A percentile compares a stretch with the other conserved stretches of the same genome.
phyloP scores from a whole-genome alignment of 2,329 filamentous ascomycete species.

The Grosmannia serpens region DNA sequence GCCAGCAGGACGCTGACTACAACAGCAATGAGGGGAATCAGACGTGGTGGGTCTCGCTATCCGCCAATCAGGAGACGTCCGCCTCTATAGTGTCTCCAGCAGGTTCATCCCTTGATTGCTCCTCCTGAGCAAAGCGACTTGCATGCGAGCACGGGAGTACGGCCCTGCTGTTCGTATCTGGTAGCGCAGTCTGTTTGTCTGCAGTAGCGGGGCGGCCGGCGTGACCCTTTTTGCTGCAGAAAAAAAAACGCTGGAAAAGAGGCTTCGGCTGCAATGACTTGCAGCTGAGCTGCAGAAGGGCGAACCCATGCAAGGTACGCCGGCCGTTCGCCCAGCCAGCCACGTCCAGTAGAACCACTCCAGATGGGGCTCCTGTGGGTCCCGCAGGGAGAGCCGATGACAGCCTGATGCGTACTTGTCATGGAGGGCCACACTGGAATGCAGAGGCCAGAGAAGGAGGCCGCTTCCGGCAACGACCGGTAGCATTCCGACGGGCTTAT shows the following conservation, averaged over 20 bases:
- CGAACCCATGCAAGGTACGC: not conserved
- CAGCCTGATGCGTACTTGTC: not conserved
- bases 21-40: not conserved
- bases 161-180: not conserved
- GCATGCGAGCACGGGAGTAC: not conserved
- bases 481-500: slow-evolving; percentile 1
- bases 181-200: not conserved
- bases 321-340: not conserved
- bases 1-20: not conserved
- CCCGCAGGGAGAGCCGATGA: not conserved
- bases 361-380: not conserved
- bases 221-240: not conserved
- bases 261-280: not conserved
- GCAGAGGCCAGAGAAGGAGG: not conserved
- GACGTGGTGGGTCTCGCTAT: not conserved
- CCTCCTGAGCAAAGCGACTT: not conserved
- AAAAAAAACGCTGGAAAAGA: not conserved
- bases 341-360: not conserved
- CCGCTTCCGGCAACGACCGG: slow-evolving; percentile 8
- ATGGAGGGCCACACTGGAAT: not conserved
- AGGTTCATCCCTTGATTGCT: not conserved
- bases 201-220: not conserved
- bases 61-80: not conserved
- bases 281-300: not conserved
- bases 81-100: not conserved